Evolutionary conservation across 495 filamentous ascomycete genomes (phyloP).

Genomic region (Oleoguttula mirabilis): DNA sequence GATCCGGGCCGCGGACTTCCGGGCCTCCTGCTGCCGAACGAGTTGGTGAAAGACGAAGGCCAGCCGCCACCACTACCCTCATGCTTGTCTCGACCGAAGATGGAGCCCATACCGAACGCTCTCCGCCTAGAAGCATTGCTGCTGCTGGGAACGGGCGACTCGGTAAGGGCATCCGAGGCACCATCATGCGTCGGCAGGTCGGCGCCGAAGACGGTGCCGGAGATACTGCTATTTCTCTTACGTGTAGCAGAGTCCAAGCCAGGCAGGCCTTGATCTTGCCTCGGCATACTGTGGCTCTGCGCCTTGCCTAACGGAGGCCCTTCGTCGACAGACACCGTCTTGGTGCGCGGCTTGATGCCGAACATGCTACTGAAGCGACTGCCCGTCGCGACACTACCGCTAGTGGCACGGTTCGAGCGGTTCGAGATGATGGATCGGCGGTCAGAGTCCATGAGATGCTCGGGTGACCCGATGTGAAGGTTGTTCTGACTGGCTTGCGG

Average conservation of each 20-base stretch:
- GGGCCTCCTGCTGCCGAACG: constrained; percentile 19
- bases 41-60: constrained; percentile 10
- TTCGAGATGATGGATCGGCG: constrained; percentile 28
- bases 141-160: neutral
- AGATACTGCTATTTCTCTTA: constrained; percentile 21
- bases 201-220: constrained; percentile 14
- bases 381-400: constrained; percentile 4
- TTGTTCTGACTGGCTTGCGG: constrained; percentile 29
- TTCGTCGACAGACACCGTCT: constrained; percentile 25
- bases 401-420: constrained; percentile 23
- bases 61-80: constrained; percentile 16
- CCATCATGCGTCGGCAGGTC: constrained; percentile 1
- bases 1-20: constrained; percentile 27
- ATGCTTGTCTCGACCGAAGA: constrained; percentile 17
- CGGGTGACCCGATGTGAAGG: constrained; percentile 21
- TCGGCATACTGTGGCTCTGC: constrained; percentile 31
- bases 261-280: constrained; percentile 22
- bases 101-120: constrained; percentile 9
- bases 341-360: constrained; percentile 29
- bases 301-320: constrained; percentile 26
- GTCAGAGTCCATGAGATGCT: constrained; percentile 27
- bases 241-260: constrained; percentile 6
- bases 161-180: neutral
- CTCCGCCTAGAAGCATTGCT: neutral
- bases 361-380: constrained; percentile 30